Evolutionary conservation across 768 basidiomycete genomes (phyloP).

Genomic region (Hygrocybe punicea): DNA sequence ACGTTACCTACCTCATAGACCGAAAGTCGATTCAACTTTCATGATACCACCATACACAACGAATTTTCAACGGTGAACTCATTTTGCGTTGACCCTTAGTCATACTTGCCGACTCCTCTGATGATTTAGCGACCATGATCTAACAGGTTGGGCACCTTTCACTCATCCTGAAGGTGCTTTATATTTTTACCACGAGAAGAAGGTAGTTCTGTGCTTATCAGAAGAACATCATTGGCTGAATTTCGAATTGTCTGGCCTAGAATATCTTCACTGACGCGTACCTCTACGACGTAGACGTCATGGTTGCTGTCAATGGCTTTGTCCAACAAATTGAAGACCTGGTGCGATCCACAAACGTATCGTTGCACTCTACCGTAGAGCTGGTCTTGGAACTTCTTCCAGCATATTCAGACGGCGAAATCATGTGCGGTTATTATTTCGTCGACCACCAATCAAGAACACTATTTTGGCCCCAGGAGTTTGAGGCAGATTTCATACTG

Average conservation of each 20-base stretch:
- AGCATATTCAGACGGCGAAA: constrained; percentile 12
- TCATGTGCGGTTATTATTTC: constrained; percentile 24
- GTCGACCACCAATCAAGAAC: constrained; percentile 41
- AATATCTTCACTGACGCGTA: constrained; percentile 55
- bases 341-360: constrained; percentile 4
- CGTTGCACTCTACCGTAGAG: constrained; percentile 23
- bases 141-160: constrained; percentile 43
- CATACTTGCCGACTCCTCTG: not conserved
- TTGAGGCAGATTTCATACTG: constrained; percentile 35
- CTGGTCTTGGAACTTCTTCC: constrained; percentile 45
- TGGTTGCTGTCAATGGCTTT: constrained; percentile 36
- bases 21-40: not conserved
- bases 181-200: constrained; percentile 49
- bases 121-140: constrained; percentile 1
- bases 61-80: not conserved
- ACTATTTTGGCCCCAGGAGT: constrained; percentile 54
- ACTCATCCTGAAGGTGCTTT: constrained; percentile 60
- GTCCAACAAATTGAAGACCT: constrained; percentile 26
- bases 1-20: not conserved
- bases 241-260: constrained; percentile 25
- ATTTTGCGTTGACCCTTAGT: not conserved
- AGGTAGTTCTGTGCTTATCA: constrained; percentile 35
- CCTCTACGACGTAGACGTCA: constrained; percentile 38
- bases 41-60: not conserved
- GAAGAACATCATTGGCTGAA: not conserved